A percentile compares a stretch with the other conserved stretches of the same genome.
Conservation (phyloP, 2,329 filamentous ascomycete species). For the Penicillium sp. region DNA sequence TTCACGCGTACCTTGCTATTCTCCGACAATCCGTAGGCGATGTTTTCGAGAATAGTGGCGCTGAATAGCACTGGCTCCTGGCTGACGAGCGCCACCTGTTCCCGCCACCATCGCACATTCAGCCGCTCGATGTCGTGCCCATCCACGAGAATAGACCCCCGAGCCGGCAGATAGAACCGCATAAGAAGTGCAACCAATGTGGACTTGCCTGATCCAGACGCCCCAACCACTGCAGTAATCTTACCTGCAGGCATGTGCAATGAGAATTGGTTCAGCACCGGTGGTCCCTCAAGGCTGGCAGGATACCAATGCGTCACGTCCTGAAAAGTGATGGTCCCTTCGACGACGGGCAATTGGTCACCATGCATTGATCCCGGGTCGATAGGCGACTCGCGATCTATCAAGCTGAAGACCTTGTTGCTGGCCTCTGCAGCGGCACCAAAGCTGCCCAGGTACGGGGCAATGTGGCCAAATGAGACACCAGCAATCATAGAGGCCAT, state of each 20-base stretch:
- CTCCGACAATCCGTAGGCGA: constrained; percentile 48
- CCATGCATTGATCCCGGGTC: neutral
- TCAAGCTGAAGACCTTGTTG: neutral
- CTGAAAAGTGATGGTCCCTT: neutral
- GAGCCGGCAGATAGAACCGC: neutral
- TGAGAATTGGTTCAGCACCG: neutral
- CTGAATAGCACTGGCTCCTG: neutral
- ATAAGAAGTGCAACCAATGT: neutral
- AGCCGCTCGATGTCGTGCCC: neutral
- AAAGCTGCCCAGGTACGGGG: neutral
- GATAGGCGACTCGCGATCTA: neutral
- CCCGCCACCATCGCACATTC: neutral
- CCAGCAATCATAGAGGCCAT: neutral
- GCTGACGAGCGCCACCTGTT: neutral
- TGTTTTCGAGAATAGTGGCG: constrained; percentile 41
- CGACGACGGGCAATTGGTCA: neutral
- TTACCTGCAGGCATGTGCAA: neutral
- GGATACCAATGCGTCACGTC: neutral
- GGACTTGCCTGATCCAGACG: constrained; percentile 1
- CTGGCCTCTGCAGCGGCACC: neutral
- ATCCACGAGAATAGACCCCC: neutral
- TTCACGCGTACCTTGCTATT: neutral
- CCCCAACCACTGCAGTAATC: constrained; percentile 1
- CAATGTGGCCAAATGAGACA: neutral
- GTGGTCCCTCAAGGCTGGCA: neutral